These are phyloP conservation scores for Diospyros lotus DNA, from an alignment of 148 eudicot species.

Conservation along the genomic window DNA sequence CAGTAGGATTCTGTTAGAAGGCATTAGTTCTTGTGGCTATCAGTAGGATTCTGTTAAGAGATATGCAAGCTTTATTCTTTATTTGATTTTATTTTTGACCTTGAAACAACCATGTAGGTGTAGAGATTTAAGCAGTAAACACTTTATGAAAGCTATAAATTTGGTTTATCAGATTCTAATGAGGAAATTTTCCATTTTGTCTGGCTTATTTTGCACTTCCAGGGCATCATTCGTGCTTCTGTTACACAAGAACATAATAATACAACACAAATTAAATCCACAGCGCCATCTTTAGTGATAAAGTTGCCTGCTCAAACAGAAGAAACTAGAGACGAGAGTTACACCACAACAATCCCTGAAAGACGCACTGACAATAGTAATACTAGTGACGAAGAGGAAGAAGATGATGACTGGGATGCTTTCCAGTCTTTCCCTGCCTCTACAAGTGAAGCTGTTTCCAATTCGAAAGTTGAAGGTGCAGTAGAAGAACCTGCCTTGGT, in stretches of 20 bases:
- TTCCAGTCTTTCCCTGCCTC: constrained; percentile 91
- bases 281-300: constrained; percentile 50
- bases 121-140: background rate
- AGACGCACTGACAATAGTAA: constrained; percentile 13
- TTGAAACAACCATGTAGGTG: background rate
- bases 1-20: background rate
- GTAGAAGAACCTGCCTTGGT: constrained; percentile 12
- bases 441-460: constrained; percentile 34
- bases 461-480: constrained; percentile 20
- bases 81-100: background rate
- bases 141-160: background rate
- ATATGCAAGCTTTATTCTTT: background rate
- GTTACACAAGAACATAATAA: constrained; percentile 66
- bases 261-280: constrained; percentile 32
- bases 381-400: constrained; percentile 45
- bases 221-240: constrained; percentile 91
- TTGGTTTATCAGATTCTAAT: background rate
- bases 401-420: constrained; percentile 94
- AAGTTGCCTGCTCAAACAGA: constrained; percentile 64
- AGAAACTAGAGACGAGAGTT: constrained; percentile 26
- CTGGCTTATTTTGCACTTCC: constrained; percentile 16
- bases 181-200: background rate
- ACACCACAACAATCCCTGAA: constrained; percentile 26
- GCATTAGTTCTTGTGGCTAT: background rate
- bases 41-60: background rate